A percentile compares a stretch with the other conserved stretches of the same genome.
Conservation (phyloP, 805 yeast species). For the Candida maris region DNA sequence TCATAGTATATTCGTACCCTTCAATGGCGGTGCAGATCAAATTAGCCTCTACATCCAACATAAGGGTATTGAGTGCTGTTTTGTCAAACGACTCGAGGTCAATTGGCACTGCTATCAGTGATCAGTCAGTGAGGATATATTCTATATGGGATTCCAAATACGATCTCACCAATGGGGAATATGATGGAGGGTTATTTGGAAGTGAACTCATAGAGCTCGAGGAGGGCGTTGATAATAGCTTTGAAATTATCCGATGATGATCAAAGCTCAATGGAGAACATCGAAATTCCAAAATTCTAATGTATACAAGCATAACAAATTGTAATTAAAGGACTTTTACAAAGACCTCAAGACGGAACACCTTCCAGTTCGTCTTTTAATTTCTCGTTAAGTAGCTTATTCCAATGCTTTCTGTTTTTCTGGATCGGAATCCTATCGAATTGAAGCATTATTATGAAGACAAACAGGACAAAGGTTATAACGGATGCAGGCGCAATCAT, state of each 20-base stretch:
- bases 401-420: constrained; percentile 65
- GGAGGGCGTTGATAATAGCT: constrained; percentile 46
- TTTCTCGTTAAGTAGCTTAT: constrained; percentile 49
- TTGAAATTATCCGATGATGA: constrained; percentile 27
- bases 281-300: constrained; percentile 3
- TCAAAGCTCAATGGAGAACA: background rate
- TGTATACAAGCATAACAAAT: constrained; percentile 1
- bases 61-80: constrained; percentile 65
- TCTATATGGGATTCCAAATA: constrained; percentile 59
- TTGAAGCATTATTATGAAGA: constrained; percentile 52
- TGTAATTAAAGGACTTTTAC: background rate
- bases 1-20: constrained; percentile 68
- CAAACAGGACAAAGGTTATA: constrained; percentile 50
- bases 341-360: constrained; percentile 58
- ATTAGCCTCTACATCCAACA: constrained; percentile 46
- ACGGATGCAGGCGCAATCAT: constrained; percentile 67
- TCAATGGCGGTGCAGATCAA: constrained; percentile 44
- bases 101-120: constrained; percentile 73
- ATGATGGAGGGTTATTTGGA: constrained; percentile 44
- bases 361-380: constrained; percentile 76
- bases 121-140: constrained; percentile 73
- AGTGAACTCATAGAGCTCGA: constrained; percentile 54
- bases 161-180: constrained; percentile 29
- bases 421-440: constrained; percentile 65
- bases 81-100: constrained; percentile 59